phyloP scores from a whole-genome alignment of 176 grass and related monocot genomes.

The Tillandsia leiboldiana region DNA sequence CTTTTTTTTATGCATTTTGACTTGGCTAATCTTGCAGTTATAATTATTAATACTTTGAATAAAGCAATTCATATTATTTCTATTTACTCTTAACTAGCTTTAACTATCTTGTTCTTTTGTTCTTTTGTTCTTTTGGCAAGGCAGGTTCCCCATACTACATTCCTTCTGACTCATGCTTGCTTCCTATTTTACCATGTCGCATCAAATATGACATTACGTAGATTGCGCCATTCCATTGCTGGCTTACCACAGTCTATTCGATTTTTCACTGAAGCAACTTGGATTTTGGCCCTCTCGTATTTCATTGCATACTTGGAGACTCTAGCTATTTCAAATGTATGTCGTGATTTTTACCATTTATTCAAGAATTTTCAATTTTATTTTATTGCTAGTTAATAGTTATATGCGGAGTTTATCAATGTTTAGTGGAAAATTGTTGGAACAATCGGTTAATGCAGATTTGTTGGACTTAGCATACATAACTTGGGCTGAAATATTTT shows the following conservation, averaged over 20 bases:
- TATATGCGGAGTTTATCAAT: background rate
- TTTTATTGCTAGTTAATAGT: background rate
- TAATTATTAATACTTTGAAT: background rate
- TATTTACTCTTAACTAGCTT: background rate
- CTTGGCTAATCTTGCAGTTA: background rate
- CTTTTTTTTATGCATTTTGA: background rate
- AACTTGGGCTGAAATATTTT: background rate
- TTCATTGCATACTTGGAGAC: slow-evolving; percentile 95
- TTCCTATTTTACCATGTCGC: slow-evolving; percentile 87
- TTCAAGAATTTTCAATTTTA: background rate
- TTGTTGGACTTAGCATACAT: background rate
- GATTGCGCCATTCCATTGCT: slow-evolving; percentile 48
- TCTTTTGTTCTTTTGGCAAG: too few species aligned
- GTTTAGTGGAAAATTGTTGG: background rate
- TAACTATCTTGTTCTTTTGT: slow-evolving; percentile 25
- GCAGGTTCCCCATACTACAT: slow-evolving; percentile 84
- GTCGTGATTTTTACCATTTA: slow-evolving; percentile 9
- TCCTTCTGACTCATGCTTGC: slow-evolving; percentile 78
- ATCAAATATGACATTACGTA: slow-evolving; percentile 87
- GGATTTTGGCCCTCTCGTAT: slow-evolving; percentile 80
- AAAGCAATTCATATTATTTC: background rate
- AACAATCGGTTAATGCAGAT: background rate
- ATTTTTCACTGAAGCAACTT: slow-evolving; percentile 55
- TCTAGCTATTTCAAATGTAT: slow-evolving; percentile 93
- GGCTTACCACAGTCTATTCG: slow-evolving; percentile 48